Conservation (phyloP, 2,329 filamentous ascomycete genomes). For the Arachnopeziza araneosa region DNA sequence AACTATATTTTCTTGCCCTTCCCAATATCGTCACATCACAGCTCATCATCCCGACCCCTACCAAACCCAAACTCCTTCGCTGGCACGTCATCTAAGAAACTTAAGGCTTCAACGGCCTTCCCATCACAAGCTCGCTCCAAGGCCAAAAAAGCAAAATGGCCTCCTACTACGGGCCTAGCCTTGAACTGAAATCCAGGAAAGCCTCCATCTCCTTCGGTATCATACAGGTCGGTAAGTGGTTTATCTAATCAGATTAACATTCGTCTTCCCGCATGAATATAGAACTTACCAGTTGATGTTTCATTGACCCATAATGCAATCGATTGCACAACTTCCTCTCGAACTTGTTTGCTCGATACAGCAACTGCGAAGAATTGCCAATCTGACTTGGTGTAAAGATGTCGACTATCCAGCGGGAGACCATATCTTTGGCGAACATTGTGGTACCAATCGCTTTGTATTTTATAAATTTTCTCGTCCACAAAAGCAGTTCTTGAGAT, state of each 20-base stretch:
- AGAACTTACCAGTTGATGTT: slow-evolving; percentile 54
- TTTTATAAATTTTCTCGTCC: slow-evolving; percentile 68
- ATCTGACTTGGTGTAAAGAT: slow-evolving; percentile 82
- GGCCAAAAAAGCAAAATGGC: slow-evolving; percentile 81
- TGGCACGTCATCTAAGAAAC: slow-evolving; percentile 39
- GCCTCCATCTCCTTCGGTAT: slow-evolving; percentile 70
- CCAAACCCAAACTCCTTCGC: slow-evolving; percentile 8
- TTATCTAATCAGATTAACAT: slow-evolving; percentile 43
- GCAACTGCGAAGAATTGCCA: slow-evolving; percentile 89
- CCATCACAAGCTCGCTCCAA: slow-evolving; percentile 74
- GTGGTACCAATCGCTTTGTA: slow-evolving; percentile 76
- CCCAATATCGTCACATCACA: slow-evolving; percentile 9
- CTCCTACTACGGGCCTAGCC: slow-evolving; percentile 76
- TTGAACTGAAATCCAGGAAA: slow-evolving; percentile 74
- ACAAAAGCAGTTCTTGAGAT: slow-evolving; percentile 52
- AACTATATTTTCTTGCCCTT: too few species aligned
- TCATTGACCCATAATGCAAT: slow-evolving; percentile 82
- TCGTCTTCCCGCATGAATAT: not conserved
- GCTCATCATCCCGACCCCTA: slow-evolving; percentile 15
- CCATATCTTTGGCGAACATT: slow-evolving; percentile 77
- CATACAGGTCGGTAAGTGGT: slow-evolving; percentile 76
- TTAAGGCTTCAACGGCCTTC: slow-evolving; percentile 52
- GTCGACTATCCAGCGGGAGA: slow-evolving; percentile 73
- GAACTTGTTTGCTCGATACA: slow-evolving; percentile 62
- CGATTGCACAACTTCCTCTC: slow-evolving; percentile 65